phyloP scores from a whole-genome alignment of 2,329 filamentous ascomycete genomes.

The Monilinia laxa region DNA sequence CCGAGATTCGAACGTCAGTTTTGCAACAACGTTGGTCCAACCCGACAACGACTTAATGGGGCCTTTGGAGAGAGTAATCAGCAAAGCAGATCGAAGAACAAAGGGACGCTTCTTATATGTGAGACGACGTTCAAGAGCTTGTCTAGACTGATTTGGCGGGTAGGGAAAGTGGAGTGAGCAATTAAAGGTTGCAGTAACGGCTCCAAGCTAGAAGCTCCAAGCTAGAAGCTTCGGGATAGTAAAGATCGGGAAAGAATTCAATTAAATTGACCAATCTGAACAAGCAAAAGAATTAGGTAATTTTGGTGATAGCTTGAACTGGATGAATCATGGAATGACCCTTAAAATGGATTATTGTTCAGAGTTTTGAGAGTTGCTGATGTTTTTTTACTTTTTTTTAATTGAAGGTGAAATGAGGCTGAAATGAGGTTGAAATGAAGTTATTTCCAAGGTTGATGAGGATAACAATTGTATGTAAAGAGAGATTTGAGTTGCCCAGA shows the following conservation, averaged over 20 bases:
- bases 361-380: neutral
- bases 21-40: neutral
- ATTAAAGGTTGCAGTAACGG: neutral
- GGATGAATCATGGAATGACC: neutral
- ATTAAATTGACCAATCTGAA: slow-evolving; percentile 14
- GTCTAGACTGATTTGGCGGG: neutral
- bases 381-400: neutral
- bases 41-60: slow-evolving; percentile 10
- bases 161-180: slow-evolving; percentile 5
- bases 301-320: neutral
- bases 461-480: neutral
- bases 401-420: neutral
- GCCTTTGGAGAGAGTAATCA: slow-evolving; percentile 11
- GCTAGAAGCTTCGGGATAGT: slow-evolving; percentile 11
- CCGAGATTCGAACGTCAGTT: slow-evolving; percentile 23
- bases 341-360: neutral
- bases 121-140: neutral
- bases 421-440: no score
- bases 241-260: slow-evolving; percentile 17
- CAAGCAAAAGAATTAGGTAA: neutral
- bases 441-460: no score
- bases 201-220: neutral
- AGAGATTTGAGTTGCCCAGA: neutral
- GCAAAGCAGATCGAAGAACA: neutral
- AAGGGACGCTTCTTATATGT: neutral